These are phyloP conservation scores for Posidonia oceanica DNA, from an alignment of 116 monocot species.

Conservation along the genomic window DNA sequence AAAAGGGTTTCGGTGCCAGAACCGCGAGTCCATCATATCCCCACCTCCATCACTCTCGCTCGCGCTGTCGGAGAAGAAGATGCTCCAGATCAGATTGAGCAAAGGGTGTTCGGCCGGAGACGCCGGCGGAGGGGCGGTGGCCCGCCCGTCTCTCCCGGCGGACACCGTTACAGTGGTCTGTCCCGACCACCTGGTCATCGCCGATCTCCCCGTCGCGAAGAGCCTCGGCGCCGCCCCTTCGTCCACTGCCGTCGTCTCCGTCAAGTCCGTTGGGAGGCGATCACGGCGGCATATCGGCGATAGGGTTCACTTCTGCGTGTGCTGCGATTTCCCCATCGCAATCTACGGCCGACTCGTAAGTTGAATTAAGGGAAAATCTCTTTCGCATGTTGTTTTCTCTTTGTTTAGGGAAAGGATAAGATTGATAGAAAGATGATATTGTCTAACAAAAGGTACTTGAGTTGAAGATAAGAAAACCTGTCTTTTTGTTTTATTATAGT, in stretches of 20 bases:
- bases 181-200: constrained; percentile 88
- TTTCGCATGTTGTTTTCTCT: not conserved
- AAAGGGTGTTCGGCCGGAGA: constrained; percentile 36
- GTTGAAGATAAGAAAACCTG: no score
- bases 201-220: constrained; percentile 95
- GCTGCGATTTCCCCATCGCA: constrained; percentile 79
- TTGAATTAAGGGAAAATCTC: not conserved
- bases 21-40: no score
- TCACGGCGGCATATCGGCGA: constrained; percentile 74
- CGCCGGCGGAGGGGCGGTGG: constrained; percentile 1
- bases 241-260: constrained; percentile 23
- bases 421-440: no score
- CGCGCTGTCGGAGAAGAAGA: constrained; percentile 3
- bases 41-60: no score
- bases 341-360: constrained; percentile 80
- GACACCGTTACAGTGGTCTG: constrained; percentile 89
- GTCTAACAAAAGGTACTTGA: no score
- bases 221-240: constrained; percentile 58
- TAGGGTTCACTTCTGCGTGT: constrained; percentile 69
- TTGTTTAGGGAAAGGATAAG: not conserved
- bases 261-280: constrained; percentile 64
- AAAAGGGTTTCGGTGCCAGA: no score
- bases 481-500: no score
- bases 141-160: constrained; percentile 6
- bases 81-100: constrained; percentile 90